phyloP scores from a whole-genome alignment of 768 basidiomycete species.

The Amanita rubescens region DNA sequence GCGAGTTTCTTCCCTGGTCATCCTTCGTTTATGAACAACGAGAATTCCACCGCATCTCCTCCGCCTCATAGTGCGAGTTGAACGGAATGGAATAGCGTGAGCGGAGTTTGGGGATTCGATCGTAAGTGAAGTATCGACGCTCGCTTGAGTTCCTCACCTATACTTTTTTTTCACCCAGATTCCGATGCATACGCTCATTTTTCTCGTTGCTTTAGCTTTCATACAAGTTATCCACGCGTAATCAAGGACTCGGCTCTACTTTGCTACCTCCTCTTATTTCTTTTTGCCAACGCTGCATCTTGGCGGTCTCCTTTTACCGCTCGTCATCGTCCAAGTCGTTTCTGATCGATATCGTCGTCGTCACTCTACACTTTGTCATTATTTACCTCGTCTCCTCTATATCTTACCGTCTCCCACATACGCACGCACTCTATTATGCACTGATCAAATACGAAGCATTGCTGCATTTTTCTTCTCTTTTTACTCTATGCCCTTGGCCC shows the following conservation, averaged over 20 bases:
- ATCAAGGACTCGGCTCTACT: background rate
- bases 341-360: background rate
- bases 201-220: background rate
- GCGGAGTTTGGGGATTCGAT: background rate
- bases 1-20: conserved; percentile 35
- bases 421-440: conserved; percentile 3
- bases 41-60: conserved; percentile 45
- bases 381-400: background rate
- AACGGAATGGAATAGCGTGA: conserved; percentile 5
- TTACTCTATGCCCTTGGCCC: no score
- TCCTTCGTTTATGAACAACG: conserved; percentile 32
- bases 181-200: background rate
- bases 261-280: background rate
- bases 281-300: conserved; percentile 11
- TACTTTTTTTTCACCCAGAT: background rate
- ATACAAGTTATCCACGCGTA: background rate
- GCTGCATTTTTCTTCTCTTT: conserved; percentile 5
- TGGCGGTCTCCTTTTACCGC: conserved; percentile 3
- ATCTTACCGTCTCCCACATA: conserved; percentile 1
- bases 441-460: conserved; percentile 7
- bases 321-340: background rate
- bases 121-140: background rate
- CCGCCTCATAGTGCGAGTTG: conserved; percentile 28
- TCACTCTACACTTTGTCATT: background rate
- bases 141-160: background rate